Evolutionary conservation across 192 early-diverging fungal species (phyloP).

Genomic region (Allomyces arbusculus): DNA sequence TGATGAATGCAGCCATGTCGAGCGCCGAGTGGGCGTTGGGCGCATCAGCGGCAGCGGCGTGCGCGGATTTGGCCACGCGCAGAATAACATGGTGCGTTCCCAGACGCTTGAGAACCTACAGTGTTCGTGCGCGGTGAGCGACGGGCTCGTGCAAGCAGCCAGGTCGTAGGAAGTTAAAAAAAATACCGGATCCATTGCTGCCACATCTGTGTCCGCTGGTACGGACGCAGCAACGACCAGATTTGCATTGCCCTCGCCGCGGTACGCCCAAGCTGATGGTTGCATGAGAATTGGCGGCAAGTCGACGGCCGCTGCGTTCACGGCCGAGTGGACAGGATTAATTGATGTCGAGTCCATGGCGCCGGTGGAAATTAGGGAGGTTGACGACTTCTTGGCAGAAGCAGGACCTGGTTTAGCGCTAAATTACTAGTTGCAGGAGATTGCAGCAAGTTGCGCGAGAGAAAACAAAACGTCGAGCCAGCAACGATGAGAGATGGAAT

Average conservation of each 20-base stretch:
- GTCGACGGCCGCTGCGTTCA: no score
- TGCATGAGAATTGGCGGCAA: background rate
- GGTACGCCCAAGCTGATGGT: slow-evolving; percentile 36
- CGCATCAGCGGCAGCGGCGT: background rate
- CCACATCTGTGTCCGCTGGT: no score
- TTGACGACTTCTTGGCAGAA: no score
- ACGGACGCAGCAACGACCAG: slow-evolving; percentile 28
- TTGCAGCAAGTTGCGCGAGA: no score
- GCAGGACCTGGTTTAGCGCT: no score
- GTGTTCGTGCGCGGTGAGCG: slow-evolving; percentile 14
- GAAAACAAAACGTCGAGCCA: no score
- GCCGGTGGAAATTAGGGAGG: no score
- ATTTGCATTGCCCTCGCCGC: slow-evolving; percentile 54
- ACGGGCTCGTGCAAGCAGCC: slow-evolving; percentile 3
- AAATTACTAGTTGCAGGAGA: no score
- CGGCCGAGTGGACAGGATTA: no score
- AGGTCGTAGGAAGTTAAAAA: slow-evolving; percentile 2
- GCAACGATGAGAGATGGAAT: no score
- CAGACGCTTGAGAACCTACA: background rate
- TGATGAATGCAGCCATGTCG: background rate
- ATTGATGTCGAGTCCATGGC: no score
- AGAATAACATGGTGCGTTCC: slow-evolving; percentile 2
- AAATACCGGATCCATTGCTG: slow-evolving; percentile 18
- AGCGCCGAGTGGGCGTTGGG: background rate
- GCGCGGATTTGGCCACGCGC: background rate